These are phyloP conservation scores for Kregervanrija pseudodelftensis DNA, from an alignment of 805 yeast genomes.

Conservation along the genomic window DNA sequence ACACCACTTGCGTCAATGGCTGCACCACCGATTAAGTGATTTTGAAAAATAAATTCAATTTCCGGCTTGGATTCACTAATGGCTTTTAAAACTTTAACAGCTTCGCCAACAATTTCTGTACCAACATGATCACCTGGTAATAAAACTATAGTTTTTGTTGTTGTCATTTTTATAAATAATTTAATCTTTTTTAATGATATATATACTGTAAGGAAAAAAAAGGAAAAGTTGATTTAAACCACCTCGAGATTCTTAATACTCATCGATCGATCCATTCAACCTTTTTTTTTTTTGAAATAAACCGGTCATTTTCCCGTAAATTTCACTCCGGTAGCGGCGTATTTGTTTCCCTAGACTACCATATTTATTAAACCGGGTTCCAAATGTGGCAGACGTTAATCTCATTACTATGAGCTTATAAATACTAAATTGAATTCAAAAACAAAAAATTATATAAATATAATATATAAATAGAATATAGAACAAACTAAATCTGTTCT, in stretches of 20 bases:
- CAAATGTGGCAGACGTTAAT: neutral
- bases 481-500: constrained; percentile 36
- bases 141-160: constrained; percentile 65
- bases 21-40: constrained; percentile 95
- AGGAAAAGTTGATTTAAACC: neutral
- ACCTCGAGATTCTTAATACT: too few species aligned
- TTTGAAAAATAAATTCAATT: constrained; percentile 65
- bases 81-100: constrained; percentile 83
- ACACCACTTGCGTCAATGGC: constrained; percentile 95
- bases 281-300: too few species aligned
- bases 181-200: neutral
- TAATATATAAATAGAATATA: neutral
- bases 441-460: neutral
- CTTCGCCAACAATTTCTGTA: constrained; percentile 81
- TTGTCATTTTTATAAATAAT: constrained; percentile 11
- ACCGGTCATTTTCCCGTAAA: too few species aligned
- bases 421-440: neutral
- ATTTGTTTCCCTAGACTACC: too few species aligned
- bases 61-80: constrained; percentile 52
- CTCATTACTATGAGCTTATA: neutral
- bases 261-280: too few species aligned
- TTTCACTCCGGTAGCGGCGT: too few species aligned
- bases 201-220: neutral
- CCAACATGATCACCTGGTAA: constrained; percentile 98
- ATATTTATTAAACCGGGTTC: too few species aligned